Evolutionary conservation across 495 filamentous ascomycete genomes (phyloP).

Genomic region (Aspergillus baeticus): DNA sequence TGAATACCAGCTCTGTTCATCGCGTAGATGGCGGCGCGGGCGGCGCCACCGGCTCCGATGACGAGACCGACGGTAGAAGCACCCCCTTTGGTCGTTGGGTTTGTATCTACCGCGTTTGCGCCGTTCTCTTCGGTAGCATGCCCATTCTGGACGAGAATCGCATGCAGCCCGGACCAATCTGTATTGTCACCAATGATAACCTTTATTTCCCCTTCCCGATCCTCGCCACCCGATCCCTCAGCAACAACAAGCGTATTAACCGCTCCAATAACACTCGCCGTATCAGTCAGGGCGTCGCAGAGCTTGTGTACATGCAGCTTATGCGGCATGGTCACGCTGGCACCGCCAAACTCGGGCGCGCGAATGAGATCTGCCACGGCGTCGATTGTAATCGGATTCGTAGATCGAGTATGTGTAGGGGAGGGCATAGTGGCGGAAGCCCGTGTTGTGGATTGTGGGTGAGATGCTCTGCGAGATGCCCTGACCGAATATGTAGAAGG

Average conservation of each 20-base stretch:
- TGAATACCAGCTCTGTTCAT: slow-evolving; percentile 2
- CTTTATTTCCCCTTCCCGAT: neutral
- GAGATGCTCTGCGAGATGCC: slow-evolving; percentile 66
- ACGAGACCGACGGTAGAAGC: slow-evolving; percentile 36
- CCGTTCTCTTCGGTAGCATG: slow-evolving; percentile 2
- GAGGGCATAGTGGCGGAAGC: slow-evolving; percentile 61
- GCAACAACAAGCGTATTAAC: slow-evolving; percentile 43
- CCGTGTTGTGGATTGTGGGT: slow-evolving; percentile 69
- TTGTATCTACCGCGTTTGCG: neutral
- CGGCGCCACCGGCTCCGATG: slow-evolving; percentile 45
- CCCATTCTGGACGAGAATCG: slow-evolving; percentile 11
- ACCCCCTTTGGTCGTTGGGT: slow-evolving; percentile 1
- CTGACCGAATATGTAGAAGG: slow-evolving; percentile 60
- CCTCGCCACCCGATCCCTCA: neutral
- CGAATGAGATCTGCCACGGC: slow-evolving; percentile 41
- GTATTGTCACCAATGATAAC: slow-evolving; percentile 45
- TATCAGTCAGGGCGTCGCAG: slow-evolving; percentile 34
- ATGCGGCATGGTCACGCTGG: slow-evolving; percentile 51
- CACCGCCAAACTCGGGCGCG: slow-evolving; percentile 38
- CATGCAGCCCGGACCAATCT: slow-evolving; percentile 43
- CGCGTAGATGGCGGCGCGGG: slow-evolving; percentile 41
- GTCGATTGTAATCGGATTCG: slow-evolving; percentile 38
- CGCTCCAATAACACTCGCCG: slow-evolving; percentile 35
- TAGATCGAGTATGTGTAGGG: slow-evolving; percentile 61
- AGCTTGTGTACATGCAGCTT: slow-evolving; percentile 40